Base-by-base conservation (phyloP, 768 basidiomycete species). In the Bullera alba region DNA sequence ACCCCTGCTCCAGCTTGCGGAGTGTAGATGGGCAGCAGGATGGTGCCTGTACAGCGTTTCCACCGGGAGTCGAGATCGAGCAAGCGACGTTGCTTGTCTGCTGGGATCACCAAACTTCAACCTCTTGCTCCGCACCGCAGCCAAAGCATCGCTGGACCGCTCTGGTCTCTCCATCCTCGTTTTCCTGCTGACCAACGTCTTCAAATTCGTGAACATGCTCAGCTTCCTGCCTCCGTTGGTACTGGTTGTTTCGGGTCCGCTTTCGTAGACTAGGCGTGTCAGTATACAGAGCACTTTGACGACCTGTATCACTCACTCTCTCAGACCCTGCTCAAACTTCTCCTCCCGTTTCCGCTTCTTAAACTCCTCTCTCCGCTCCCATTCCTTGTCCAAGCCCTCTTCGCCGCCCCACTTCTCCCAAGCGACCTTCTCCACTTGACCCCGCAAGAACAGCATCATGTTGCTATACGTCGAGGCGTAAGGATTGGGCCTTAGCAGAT, bases 401-500 rank as follows among this genome's bases (percentile, higher is more conserved):
- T 87, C 79, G 1, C 89, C 87, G 0, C 90, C 92, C 95, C 95
- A 99, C 74, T 99, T 99, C 69, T 87, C 84, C 85, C 85, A 95
- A 4, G 95, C 93, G 73, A 92, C 96, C 38, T 84, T 87, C 71
- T 99, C 95, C 1, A 72, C 88, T 71, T 97, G 93, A 65, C 77
- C 85, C 28, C 95, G 83, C 4, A 96, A 77, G 74, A 86, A 97
- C 19, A 99, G 79, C 95, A 97, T 97, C 95, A 97, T 97, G 76
- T 97, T 99, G 29, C 87, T 86, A 67, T 87, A 97, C 0, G 88
- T 92, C 10, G 90, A 86, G 57, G 87, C 85, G 75, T 95, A 91
- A 3, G 89, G 92, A 70, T 96, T 96, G 17, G 88, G 86, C 66
- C 92, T 89, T 50, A 97, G 78, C 22, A 93, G 77, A 71, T 99